Percentiles rank a stretch among this genome's conserved stretches.
Conservation (phyloP, 1,284 basidiomycete genomes). For the Butyriboletus appendiculatus region DNA sequence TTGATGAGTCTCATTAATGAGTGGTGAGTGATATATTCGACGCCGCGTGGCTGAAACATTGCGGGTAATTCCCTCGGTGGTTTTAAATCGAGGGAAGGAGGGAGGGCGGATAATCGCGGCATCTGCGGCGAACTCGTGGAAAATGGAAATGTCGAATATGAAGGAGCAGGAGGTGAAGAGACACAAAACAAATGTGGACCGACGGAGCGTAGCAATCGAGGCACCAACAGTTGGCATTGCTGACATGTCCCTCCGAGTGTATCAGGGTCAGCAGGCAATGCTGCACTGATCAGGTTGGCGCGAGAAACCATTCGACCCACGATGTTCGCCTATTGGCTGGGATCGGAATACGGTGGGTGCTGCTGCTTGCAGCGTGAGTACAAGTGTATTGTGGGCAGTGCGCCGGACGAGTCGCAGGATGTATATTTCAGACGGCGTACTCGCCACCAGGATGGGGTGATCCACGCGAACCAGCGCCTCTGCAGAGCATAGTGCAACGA, state of each 20-base stretch:
- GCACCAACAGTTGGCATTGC: constrained; percentile 1
- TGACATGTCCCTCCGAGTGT: not conserved
- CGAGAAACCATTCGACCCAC: constrained; percentile 1
- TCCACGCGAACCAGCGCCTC: constrained; percentile 15
- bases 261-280: constrained; percentile 18
- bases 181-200: not conserved
- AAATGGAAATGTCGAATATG: constrained; percentile 12
- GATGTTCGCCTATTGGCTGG: not conserved
- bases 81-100: constrained; percentile 13
- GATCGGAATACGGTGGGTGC: not conserved
- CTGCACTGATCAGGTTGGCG: not conserved
- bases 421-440: constrained; percentile 2
- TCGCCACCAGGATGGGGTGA: constrained; percentile 15
- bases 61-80: constrained; percentile 15
- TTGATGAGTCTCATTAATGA: constrained; percentile 7
- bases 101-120: constrained; percentile 18
- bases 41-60: not conserved
- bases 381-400: constrained; percentile 10
- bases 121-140: constrained; percentile 18
- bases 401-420: not conserved
- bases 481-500: constrained; percentile 11
- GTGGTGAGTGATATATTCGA: not conserved
- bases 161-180: not conserved
- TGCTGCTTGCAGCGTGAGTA: not conserved
- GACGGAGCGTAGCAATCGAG: constrained; percentile 8